Base-by-base conservation (phyloP, 148 eudicot genomes). In the Camellia sinensis region DNA sequence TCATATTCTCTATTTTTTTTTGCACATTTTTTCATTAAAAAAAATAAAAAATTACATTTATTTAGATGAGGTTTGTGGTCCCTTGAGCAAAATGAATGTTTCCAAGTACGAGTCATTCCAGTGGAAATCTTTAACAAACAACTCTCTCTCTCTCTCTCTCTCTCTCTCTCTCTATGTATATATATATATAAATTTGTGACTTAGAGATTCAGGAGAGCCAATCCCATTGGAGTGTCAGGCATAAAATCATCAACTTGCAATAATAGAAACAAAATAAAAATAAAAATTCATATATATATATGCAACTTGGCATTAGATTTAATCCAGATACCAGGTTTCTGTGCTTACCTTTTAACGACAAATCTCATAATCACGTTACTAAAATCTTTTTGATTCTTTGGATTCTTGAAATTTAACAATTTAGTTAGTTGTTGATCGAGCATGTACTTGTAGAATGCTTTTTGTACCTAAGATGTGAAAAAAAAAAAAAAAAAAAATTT, bases 231-330 rank as follows among this genome's bases (percentile, higher is more conserved):
- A 45, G 53, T 67, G 52, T 69, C 73, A 69, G 73, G 53, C 73
- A 69, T 40, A 69, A 69, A 69, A 41, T 69, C 52, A 69, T 69
- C 29, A 69, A 69, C 22, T 69, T 69, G 50, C 73, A 43, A 43
- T 43, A 15, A 44, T 45, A 43, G 21, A 43, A 15, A 44, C 46
- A 18, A 13, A 3, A 29, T 29, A 29, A 29, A 29, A 0, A 29
- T 0, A 29, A 29, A 29, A 62, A 6, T 62, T 62, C 6, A 50
- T 59, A 13, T 14, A 9, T 9, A 6, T 9, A 50, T 50, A 9
- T 48, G 48, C 73, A 44, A 69, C 37, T 45, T 45, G 73, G 73
- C 22, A 69, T 6, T 69, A 69, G 21, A 69, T 69, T 13, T 69
- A 69, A 69, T 43, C 53, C 6, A 18, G 10, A 43, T 45, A 17